Evolutionary conservation across 2,329 filamentous ascomycete species (phyloP).

Genomic region (Fusarium sp.): DNA sequence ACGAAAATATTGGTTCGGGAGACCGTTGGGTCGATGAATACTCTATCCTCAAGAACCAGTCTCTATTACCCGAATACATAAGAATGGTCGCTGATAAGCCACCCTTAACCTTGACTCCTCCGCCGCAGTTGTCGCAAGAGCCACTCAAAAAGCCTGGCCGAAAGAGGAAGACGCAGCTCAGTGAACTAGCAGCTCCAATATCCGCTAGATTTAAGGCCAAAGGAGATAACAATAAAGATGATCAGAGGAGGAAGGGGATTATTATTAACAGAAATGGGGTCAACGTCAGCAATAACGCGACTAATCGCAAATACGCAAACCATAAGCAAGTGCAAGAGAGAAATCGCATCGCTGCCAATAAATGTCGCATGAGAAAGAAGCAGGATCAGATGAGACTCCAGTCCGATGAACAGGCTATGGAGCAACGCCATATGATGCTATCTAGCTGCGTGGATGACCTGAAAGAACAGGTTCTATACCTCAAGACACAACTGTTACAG

Average conservation of each 20-base stretch:
- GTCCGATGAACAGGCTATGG: not conserved
- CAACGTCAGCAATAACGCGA: not conserved
- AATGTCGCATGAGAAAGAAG: not conserved
- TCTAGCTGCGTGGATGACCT: not conserved
- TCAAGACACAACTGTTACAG: not conserved
- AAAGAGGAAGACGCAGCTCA: not conserved
- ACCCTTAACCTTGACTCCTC: not conserved
- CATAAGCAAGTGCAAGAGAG: not conserved
- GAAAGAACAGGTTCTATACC: not conserved
- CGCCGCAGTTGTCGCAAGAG: not conserved
- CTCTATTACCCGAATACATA: not conserved
- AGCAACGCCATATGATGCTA: not conserved
- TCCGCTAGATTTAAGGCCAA: not conserved
- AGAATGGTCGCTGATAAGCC: not conserved
- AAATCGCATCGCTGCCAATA: not conserved
- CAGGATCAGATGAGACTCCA: not conserved
- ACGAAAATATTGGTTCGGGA: not conserved
- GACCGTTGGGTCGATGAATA: not conserved
- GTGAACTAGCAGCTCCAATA: not conserved
- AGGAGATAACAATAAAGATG: not conserved
- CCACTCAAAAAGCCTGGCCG: not conserved
- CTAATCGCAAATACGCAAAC: not conserved
- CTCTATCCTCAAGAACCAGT: not conserved
- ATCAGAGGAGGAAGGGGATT: not conserved
- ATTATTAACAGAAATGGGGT: not conserved